These are phyloP conservation scores for Hortaea sp. DNA, from an alignment of 2,329 filamentous ascomycete species.

Conservation along the genomic window DNA sequence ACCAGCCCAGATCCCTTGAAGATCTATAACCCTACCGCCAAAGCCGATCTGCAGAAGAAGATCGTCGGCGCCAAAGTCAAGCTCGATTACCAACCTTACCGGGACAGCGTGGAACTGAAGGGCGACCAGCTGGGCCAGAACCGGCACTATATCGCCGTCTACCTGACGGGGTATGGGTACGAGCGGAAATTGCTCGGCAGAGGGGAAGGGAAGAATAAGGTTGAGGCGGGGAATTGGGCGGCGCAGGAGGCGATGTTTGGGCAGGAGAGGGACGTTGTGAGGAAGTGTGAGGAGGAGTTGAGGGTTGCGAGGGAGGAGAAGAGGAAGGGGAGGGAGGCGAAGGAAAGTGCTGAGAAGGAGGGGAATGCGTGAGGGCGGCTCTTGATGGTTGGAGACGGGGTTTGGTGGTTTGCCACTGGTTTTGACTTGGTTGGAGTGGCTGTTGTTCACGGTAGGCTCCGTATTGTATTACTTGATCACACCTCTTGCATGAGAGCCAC, in stretches of 20 bases:
- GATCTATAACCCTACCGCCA: slow-evolving; percentile 29
- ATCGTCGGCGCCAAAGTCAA: slow-evolving; percentile 24
- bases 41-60: slow-evolving; percentile 28
- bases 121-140: slow-evolving; percentile 41
- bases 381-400: no score
- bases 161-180: slow-evolving; percentile 60
- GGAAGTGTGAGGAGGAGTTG: slow-evolving; percentile 10
- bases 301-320: slow-evolving; percentile 9
- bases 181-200: slow-evolving; percentile 50
- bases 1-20: slow-evolving; percentile 8
- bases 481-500: no score
- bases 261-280: slow-evolving; percentile 25
- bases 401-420: no score
- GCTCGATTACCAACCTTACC: slow-evolving; percentile 40
- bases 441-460: no score
- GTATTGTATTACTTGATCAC: no score
- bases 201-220: slow-evolving; percentile 56
- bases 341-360: slow-evolving; percentile 1
- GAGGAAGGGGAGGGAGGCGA: slow-evolving; percentile 7
- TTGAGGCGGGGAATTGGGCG: slow-evolving; percentile 58
- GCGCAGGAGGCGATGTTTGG: slow-evolving; percentile 50
- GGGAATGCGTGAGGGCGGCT: not conserved
- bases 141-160: slow-evolving; percentile 51
- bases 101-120: slow-evolving; percentile 44
- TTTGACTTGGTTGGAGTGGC: no score